These are phyloP conservation scores for Cercospora sesami DNA, from an alignment of 2,329 filamentous ascomycete genomes.

Conservation along the genomic window DNA sequence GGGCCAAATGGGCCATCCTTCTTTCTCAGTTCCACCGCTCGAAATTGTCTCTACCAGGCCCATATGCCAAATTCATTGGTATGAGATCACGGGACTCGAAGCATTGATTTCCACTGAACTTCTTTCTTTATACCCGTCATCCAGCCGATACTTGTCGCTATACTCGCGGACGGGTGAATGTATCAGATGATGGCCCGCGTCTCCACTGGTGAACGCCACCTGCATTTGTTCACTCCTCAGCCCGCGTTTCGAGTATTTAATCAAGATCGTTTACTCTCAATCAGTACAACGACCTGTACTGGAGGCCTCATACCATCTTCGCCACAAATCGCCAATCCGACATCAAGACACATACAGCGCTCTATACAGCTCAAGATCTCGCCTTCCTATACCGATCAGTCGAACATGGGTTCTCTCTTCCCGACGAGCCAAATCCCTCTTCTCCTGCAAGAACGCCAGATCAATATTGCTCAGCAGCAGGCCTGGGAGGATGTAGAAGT, in stretches of 20 bases:
- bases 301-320: neutral
- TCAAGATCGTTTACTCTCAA: neutral
- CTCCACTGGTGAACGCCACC: neutral
- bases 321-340: neutral
- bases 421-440: neutral
- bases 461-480: neutral
- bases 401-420: neutral
- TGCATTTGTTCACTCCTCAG: neutral
- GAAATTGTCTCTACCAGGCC: neutral
- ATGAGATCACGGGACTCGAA: neutral
- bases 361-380: neutral
- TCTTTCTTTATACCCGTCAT: neutral
- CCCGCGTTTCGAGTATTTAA: neutral
- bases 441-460: neutral
- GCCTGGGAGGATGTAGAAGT: neutral
- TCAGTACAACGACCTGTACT: neutral
- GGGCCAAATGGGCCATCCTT: neutral
- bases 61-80: neutral
- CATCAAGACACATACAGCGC: neutral
- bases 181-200: neutral
- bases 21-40: neutral
- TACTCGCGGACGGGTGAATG: neutral
- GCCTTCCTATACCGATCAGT: neutral
- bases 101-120: neutral
- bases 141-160: neutral